Percentiles rank a stretch among this genome's conserved stretches.
Evolutionary conservation across 768 basidiomycete species (phyloP).

Genomic region (Russula compacta): DNA sequence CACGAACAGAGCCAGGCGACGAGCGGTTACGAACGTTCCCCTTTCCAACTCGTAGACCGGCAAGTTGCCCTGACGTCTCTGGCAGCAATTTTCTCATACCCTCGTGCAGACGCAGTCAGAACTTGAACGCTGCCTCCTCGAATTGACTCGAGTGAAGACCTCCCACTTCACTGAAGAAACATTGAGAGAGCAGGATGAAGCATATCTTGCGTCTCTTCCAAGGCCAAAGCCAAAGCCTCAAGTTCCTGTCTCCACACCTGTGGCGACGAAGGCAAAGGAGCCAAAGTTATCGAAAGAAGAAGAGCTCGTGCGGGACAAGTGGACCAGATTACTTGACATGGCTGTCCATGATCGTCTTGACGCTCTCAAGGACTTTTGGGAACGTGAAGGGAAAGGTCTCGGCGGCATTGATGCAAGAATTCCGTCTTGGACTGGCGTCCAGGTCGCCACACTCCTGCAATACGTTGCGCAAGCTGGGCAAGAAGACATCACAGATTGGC

Average conservation of each 20-base stretch:
- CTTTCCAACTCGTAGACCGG: conserved; percentile 92
- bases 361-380: conserved; percentile 70
- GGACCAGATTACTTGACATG: conserved; percentile 86
- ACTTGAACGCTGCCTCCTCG: conserved; percentile 73
- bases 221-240: conserved; percentile 55
- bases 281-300: conserved; percentile 74
- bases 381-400: conserved; percentile 51
- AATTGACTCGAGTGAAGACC: conserved; percentile 76
- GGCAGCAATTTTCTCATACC: neutral
- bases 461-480: conserved; percentile 65
- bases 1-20: conserved; percentile 37
- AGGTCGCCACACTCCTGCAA: conserved; percentile 63
- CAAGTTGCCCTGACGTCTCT: conserved; percentile 33
- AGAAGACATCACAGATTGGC: conserved; percentile 63
- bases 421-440: conserved; percentile 63
- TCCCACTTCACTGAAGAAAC: conserved; percentile 82
- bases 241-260: conserved; percentile 30
- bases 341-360: conserved; percentile 77
- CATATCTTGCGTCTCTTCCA: conserved; percentile 80
- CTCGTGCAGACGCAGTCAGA: conserved; percentile 75
- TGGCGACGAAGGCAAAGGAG: conserved; percentile 37
- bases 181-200: conserved; percentile 79
- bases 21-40: conserved; percentile 82
- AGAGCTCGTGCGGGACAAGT: conserved; percentile 67
- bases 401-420: conserved; percentile 54